phyloP scores from a whole-genome alignment of 495 filamentous ascomycete genomes.

The Usnea hakonensis region DNA sequence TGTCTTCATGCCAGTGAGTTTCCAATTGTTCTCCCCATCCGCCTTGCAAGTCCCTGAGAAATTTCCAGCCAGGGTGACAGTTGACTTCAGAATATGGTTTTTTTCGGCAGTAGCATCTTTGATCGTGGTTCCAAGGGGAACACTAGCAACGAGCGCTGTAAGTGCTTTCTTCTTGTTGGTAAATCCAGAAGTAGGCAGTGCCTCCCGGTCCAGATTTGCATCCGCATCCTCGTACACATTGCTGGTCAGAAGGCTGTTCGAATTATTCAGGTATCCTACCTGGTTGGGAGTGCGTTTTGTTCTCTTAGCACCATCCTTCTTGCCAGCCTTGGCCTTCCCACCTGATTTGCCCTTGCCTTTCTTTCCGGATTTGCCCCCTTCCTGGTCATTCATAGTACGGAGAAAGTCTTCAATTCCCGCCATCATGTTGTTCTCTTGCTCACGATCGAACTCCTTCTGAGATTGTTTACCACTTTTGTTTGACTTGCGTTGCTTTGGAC shows the following conservation, averaged over 20 bases:
- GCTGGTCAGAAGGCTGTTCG: constrained; percentile 2
- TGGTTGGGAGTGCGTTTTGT: constrained; percentile 16
- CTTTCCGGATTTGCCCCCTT: neutral
- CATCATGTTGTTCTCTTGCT: constrained; percentile 18
- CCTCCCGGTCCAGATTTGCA: constrained; percentile 3
- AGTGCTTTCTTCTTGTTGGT: constrained; percentile 17
- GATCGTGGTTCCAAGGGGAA: constrained; percentile 7
- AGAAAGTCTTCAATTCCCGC: constrained; percentile 26
- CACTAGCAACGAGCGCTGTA: constrained; percentile 5
- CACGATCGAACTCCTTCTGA: neutral
- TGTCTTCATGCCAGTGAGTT: constrained; percentile 17
- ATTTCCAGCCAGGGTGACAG: constrained; percentile 10
- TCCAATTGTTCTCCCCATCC: constrained; percentile 13
- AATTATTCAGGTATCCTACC: constrained; percentile 7
- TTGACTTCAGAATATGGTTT: constrained; percentile 8
- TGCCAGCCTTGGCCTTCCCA: constrained; percentile 22
- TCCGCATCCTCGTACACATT: constrained; percentile 20
- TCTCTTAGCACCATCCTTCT: constrained; percentile 25
- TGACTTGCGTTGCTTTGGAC: neutral
- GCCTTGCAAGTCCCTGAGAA: neutral
- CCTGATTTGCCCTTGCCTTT: constrained; percentile 8
- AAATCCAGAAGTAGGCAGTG: neutral
- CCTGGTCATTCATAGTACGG: constrained; percentile 1
- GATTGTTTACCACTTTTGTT: neutral
- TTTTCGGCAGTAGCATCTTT: constrained; percentile 13